Percentiles rank a stretch among this genome's conserved stretches.
Evolutionary conservation across 306 rosid genomes (phyloP).

Genomic region (Cucumis hystrix): DNA sequence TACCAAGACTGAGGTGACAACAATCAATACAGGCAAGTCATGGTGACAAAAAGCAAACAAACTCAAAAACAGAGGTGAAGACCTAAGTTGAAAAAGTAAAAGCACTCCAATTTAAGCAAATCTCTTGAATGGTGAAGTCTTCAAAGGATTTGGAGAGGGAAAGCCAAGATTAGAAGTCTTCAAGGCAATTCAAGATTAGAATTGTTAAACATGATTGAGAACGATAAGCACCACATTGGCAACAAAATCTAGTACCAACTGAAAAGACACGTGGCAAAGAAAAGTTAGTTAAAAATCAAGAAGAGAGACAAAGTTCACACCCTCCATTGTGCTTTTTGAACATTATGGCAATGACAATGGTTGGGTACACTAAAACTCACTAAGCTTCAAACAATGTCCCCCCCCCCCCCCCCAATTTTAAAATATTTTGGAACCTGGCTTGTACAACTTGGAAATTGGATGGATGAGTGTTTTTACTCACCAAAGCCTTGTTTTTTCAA

Average conservation of each 20-base stretch:
- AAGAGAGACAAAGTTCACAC: neutral
- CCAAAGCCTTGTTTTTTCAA: neutral
- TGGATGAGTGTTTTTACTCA: neutral
- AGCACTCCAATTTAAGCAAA: no score
- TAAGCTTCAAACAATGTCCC: neutral
- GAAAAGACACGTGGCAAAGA: neutral
- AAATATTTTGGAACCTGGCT: neutral
- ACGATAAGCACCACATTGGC: neutral
- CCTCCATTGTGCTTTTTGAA: neutral
- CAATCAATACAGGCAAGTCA: no score
- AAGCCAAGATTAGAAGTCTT: no score
- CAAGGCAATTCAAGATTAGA: neutral
- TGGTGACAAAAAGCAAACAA: no score
- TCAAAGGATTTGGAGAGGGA: no score
- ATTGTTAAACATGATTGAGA: neutral
- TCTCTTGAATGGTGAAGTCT: no score
- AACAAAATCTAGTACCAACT: neutral
- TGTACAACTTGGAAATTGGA: neutral
- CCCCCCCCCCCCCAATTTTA: no score
- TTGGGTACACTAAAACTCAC: neutral
- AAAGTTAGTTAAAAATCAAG: neutral
- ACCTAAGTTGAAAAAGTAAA: no score
- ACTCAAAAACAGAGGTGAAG: no score
- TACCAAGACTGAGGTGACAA: no score
- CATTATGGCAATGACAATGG: neutral